Percentiles rank a stretch among this genome's conserved stretches.
These are phyloP conservation scores for Euryodendron excelsum DNA, from an alignment of 148 eudicot species.

Conservation along the genomic window DNA sequence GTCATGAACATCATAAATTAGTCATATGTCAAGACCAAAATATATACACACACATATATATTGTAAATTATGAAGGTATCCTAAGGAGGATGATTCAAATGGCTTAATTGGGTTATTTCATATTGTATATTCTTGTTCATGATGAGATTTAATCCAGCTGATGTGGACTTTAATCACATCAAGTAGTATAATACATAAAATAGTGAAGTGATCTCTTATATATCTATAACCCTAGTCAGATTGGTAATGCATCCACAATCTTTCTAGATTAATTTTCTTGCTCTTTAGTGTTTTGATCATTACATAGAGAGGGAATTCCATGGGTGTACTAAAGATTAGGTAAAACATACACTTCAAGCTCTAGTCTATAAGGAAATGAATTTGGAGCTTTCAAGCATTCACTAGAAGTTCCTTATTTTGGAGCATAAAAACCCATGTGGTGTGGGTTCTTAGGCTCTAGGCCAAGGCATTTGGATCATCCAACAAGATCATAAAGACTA, in stretches of 20 bases:
- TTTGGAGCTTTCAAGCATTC: background rate
- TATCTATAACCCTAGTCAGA: background rate
- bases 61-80: background rate
- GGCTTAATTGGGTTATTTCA: background rate
- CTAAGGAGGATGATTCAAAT: background rate
- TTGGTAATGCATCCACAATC: background rate
- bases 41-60: too few species aligned
- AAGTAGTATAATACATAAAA: background rate
- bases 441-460: background rate
- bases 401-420: background rate
- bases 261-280: background rate
- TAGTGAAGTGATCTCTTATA: background rate
- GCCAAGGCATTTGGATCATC: background rate
- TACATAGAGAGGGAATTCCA: too few species aligned
- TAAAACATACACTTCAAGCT: conserved; percentile 1
- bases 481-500: conserved; percentile 12
- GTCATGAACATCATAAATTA: too few species aligned
- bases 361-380: too few species aligned
- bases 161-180: background rate
- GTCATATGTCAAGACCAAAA: too few species aligned
- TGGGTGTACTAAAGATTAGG: too few species aligned
- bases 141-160: background rate
- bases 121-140: background rate
- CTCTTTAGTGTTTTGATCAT: too few species aligned
- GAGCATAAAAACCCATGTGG: conserved; percentile 5